Evolutionary conservation across 345 rosid genomes (phyloP), one percentile per base, ranked within the genome.

Genomic region (Geranium brycei): DNA sequence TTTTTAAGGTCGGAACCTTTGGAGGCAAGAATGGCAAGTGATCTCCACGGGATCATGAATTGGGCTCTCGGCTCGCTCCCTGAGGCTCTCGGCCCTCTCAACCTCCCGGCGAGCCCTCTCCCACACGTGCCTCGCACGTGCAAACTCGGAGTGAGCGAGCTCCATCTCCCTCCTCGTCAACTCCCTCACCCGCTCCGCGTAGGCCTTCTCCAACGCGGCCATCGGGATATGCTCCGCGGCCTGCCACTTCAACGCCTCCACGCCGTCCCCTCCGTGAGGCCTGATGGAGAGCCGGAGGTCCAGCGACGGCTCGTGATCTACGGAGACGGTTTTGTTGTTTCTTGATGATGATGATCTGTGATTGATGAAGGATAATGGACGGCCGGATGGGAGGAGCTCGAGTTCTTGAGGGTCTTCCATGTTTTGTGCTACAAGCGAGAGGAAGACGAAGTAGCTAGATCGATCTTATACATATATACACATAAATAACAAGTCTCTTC

Each of bases 11-110:
- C 87, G 86, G 79, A 93, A 88, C 76, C 84, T 87, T 73, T 88
- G 96, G 72, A 95, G 83, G 82, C 99, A 93, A 70, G 96, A 90
- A 15, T 90, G 99, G 69, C 99, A 93, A 78, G 97, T 93, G 81
- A 90, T 83, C 86, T 93, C 95, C 83, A 84, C 76, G 61, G 88
- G 79, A 82, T 86, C 96, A 1, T 77, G 47, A 38, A 38, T 10
- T 69, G 72, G 47, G 89, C 81, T n/a, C n/a, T n/a, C n/a, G 18
- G 95, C 89, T 74, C 83, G 75, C 62, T 86, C 88, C 79, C 87
- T 92, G 79, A 87, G 62, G 62, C 82, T 82, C 78, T 88, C 91
- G 0, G 97, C 97, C 62, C 82, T 90, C 47, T 83, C 95, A 19
- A 85, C 85, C 18, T 90, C 99, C 57, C 83, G 96, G 65, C 87